Evolutionary conservation across 2,329 filamentous ascomycete genomes (phyloP).

Genomic region (Aspergillus eucalypticola): DNA sequence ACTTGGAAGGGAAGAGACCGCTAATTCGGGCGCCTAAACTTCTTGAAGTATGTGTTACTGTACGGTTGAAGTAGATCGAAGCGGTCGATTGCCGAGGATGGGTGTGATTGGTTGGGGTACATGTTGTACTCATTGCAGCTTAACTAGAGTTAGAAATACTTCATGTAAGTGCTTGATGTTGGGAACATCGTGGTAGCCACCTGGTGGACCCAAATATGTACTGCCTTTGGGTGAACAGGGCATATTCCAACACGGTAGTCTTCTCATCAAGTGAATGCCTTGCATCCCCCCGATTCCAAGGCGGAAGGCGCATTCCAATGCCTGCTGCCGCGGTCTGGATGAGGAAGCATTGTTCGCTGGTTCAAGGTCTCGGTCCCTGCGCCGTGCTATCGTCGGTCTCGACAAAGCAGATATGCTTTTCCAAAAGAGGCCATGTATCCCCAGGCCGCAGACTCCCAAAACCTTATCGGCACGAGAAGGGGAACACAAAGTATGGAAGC

Average conservation of each 20-base stretch:
- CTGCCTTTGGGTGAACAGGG: neutral
- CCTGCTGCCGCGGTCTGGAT: neutral
- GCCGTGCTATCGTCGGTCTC: no score
- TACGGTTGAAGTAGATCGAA: neutral
- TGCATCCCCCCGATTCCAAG: neutral
- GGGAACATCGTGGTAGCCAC: neutral
- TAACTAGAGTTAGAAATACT: neutral
- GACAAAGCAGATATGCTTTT: no score
- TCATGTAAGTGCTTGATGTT: neutral
- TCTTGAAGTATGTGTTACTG: neutral
- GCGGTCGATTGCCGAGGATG: neutral
- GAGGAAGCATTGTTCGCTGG: neutral
- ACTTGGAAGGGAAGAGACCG: neutral
- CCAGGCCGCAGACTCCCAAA: no score
- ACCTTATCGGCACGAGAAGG: no score
- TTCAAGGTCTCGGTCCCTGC: no score
- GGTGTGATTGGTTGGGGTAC: neutral
- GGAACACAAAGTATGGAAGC: no score
- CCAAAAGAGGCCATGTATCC: no score
- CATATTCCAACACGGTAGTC: neutral
- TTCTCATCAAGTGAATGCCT: neutral
- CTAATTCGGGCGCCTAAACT: neutral
- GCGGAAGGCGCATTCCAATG: neutral
- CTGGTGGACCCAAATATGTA: neutral
- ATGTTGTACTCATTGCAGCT: neutral